Evolutionary conservation across 805 yeast genomes (phyloP).

Genomic region (Pichia rugopelliculosa): DNA sequence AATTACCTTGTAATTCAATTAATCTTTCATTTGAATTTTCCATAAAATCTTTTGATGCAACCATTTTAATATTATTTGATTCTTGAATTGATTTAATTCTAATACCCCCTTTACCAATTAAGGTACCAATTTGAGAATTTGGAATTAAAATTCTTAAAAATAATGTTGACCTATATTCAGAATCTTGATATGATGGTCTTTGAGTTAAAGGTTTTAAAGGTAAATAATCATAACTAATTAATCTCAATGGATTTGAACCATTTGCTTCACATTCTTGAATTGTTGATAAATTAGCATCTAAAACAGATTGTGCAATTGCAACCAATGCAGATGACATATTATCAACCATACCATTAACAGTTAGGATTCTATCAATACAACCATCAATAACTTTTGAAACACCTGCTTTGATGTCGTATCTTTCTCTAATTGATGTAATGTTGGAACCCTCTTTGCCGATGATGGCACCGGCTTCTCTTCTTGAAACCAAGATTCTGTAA

Average conservation of each 20-base stretch:
- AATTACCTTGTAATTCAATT: conserved; percentile 79
- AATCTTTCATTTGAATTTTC: conserved; percentile 79
- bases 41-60: conserved; percentile 78
- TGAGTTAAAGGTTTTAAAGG: conserved; percentile 54
- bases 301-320: conserved; percentile 58
- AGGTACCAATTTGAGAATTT: conserved; percentile 79
- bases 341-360: conserved; percentile 67
- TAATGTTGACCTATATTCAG: conserved; percentile 44
- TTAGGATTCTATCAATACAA: conserved; percentile 73
- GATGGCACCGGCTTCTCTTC: conserved; percentile 84
- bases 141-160: conserved; percentile 68
- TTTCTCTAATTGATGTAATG: conserved; percentile 67
- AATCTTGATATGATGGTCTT: conserved; percentile 43
- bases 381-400: conserved; percentile 76
- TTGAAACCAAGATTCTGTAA: conserved; percentile 60
- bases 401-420: conserved; percentile 77
- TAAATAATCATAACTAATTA: conserved; percentile 40
- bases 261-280: conserved; percentile 18
- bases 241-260: conserved; percentile 26
- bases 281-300: conserved; percentile 33
- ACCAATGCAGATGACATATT: conserved; percentile 64
- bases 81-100: conserved; percentile 76
- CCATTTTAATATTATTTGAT: conserved; percentile 63
- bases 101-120: conserved; percentile 77
- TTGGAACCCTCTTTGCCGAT: conserved; percentile 81